A percentile compares a stretch with the other conserved stretches of the same genome.
phyloP scores from a whole-genome alignment of 495 filamentous ascomycete genomes.

The Clohesyomyces aquaticus region DNA sequence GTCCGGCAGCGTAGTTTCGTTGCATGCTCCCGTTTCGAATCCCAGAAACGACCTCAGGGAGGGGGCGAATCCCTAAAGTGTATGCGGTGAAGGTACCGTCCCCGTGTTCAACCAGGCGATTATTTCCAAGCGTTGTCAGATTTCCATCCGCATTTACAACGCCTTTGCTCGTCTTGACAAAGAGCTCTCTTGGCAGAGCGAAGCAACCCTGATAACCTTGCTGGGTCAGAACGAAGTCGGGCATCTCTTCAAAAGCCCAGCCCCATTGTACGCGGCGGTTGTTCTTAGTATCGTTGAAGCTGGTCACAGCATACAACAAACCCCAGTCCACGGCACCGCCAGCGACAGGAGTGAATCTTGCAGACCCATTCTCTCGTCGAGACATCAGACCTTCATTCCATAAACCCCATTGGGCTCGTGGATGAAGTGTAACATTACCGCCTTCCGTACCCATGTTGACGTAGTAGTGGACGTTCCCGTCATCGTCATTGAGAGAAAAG shows the following conservation, averaged over 20 bases:
- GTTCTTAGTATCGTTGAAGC: constrained; percentile 52
- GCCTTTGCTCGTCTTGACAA: constrained; percentile 46
- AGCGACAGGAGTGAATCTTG: constrained; percentile 45
- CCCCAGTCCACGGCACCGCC: constrained; percentile 52
- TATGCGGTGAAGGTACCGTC: constrained; percentile 48
- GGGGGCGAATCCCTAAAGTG: constrained; percentile 48
- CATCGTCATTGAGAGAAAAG: constrained; percentile 50
- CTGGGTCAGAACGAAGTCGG: constrained; percentile 45
- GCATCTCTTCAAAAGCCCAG: constrained; percentile 51
- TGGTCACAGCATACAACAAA: constrained; percentile 49
- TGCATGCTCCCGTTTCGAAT: constrained; percentile 33
- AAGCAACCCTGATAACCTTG: constrained; percentile 53
- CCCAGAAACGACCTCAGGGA: constrained; percentile 48
- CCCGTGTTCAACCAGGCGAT: constrained; percentile 32
- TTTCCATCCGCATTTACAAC: constrained; percentile 42
- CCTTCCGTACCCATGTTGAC: constrained; percentile 58
- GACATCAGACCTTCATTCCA: constrained; percentile 51
- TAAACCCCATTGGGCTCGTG: constrained; percentile 46
- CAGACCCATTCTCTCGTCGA: constrained; percentile 46
- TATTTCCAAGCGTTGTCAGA: constrained; percentile 39
- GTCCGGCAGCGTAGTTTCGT: constrained; percentile 7
- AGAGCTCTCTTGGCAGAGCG: constrained; percentile 51
- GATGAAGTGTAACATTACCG: constrained; percentile 46
- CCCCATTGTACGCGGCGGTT: constrained; percentile 51
- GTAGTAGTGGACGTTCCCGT: constrained; percentile 52